Conservation (phyloP, 768 basidiomycete genomes). For the Nidularia sp. region DNA sequence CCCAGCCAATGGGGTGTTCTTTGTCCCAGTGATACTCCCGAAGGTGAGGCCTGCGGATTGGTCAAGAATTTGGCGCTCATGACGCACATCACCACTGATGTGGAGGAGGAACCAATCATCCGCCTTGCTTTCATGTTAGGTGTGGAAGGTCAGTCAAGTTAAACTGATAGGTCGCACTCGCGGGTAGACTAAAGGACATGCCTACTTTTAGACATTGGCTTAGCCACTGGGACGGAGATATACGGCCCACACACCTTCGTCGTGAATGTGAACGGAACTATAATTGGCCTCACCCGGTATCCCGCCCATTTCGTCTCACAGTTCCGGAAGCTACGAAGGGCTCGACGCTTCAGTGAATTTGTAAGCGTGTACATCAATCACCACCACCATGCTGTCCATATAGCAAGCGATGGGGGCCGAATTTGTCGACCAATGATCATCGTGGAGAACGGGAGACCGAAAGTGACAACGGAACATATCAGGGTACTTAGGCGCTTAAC, state of each 20-base stretch:
- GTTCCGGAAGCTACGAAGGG: conserved; percentile 90
- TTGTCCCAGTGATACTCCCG: conserved; percentile 97
- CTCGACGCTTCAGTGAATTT: conserved; percentile 91
- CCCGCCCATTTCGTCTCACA: conserved; percentile 83
- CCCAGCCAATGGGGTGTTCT: conserved; percentile 99
- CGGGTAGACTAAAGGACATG: conserved; percentile 3
- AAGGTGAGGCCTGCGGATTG: conserved; percentile 98
- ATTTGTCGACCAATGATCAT: conserved; percentile 98
- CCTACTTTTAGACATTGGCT: conserved; percentile 69
- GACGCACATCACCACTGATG: conserved; percentile 99
- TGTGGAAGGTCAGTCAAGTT: conserved; percentile 70
- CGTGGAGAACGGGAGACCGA: conserved; percentile 76
- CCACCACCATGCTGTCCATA: conserved; percentile 91
- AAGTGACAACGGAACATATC: conserved; percentile 80
- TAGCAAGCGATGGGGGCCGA: conserved; percentile 94
- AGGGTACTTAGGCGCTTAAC: conserved; percentile 38
- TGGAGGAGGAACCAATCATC: conserved; percentile 92
- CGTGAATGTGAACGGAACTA: conserved; percentile 95
- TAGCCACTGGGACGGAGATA: conserved; percentile 92
- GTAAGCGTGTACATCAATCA: conserved; percentile 95
- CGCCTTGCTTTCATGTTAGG: conserved; percentile 92
- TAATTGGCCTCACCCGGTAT: conserved; percentile 87
- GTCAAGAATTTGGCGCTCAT: conserved; percentile 98
- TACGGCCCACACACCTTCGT: conserved; percentile 91
- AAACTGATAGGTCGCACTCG: not conserved